Evolutionary conservation across 495 filamentous ascomycete species (phyloP).

Genomic region (Arthonia radiata): DNA sequence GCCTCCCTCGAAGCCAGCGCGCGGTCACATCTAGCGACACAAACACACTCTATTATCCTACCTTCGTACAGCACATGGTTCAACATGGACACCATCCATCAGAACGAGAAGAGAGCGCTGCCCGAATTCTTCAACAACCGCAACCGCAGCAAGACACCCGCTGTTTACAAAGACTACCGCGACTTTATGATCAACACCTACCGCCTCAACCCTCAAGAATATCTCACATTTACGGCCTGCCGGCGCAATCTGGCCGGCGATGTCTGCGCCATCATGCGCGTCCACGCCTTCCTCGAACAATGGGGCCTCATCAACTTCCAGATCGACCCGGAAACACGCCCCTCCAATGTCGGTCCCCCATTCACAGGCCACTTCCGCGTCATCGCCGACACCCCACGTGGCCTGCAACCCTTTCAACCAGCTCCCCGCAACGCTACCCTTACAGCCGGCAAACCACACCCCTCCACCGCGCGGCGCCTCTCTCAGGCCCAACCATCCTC

Average conservation of each 20-base stretch:
- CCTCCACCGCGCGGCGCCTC: slow-evolving; percentile 49
- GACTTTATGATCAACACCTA: slow-evolving; percentile 99
- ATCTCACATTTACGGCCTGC: slow-evolving; percentile 94
- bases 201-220: slow-evolving; percentile 80
- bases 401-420: slow-evolving; percentile 84
- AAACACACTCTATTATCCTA: slow-evolving; percentile 82
- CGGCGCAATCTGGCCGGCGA: slow-evolving; percentile 86
- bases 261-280: slow-evolving; percentile 95
- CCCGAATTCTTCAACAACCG: slow-evolving; percentile 96
- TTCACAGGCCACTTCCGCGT: slow-evolving; percentile 95
- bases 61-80: slow-evolving; percentile 96
- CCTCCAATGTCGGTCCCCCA: slow-evolving; percentile 84
- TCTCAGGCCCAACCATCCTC: slow-evolving; percentile 43
- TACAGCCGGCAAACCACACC: slow-evolving; percentile 46
- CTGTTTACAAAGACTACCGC: slow-evolving; percentile 96
- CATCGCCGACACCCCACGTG: slow-evolving; percentile 80
- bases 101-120: slow-evolving; percentile 70
- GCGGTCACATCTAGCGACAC: slow-evolving; percentile 68
- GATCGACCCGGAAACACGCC: slow-evolving; percentile 88
- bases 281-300: slow-evolving; percentile 95
- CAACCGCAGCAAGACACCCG: slow-evolving; percentile 89
- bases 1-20: slow-evolving; percentile 63
- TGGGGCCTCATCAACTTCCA: slow-evolving; percentile 93
- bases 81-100: slow-evolving; percentile 79
- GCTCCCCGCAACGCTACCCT: slow-evolving; percentile 48